These are phyloP conservation scores for Chaetomidium leptoderma DNA, from an alignment of 495 filamentous ascomycete genomes.

Conservation along the genomic window DNA sequence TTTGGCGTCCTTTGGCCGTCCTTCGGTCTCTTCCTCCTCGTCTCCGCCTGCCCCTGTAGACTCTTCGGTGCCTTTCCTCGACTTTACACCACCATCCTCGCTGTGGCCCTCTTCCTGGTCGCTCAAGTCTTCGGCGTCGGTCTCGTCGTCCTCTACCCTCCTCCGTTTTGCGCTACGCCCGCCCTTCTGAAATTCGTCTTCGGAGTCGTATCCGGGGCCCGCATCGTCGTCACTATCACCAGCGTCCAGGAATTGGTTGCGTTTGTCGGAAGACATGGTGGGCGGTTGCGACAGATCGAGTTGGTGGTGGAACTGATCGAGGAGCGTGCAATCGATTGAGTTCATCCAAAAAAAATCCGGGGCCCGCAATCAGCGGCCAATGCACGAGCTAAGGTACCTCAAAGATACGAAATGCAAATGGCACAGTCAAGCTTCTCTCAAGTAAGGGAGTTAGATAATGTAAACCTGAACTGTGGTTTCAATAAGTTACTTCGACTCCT, in stretches of 20 bases:
- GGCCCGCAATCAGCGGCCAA: background rate
- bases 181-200: constrained; percentile 63
- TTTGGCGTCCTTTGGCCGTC: constrained; percentile 22
- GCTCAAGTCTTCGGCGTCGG: constrained; percentile 32
- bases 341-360: constrained; percentile 9
- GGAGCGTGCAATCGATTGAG: background rate
- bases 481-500: no score
- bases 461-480: background rate
- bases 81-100: constrained; percentile 8
- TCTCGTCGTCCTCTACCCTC: constrained; percentile 48
- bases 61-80: background rate
- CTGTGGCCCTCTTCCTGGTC: constrained; percentile 29
- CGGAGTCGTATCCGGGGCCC: constrained; percentile 63
- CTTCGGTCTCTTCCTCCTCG: constrained; percentile 24
- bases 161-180: constrained; percentile 62
- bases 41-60: background rate
- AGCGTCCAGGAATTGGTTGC: constrained; percentile 71
- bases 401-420: background rate
- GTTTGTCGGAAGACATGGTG: constrained; percentile 62
- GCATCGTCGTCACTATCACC: constrained; percentile 64
- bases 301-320: background rate
- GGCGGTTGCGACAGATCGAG: background rate
- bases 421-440: no score
- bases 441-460: background rate
- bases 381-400: background rate